phyloP scores from a whole-genome alignment of 169 alveolate species.

The Cystoisospora suis region DNA sequence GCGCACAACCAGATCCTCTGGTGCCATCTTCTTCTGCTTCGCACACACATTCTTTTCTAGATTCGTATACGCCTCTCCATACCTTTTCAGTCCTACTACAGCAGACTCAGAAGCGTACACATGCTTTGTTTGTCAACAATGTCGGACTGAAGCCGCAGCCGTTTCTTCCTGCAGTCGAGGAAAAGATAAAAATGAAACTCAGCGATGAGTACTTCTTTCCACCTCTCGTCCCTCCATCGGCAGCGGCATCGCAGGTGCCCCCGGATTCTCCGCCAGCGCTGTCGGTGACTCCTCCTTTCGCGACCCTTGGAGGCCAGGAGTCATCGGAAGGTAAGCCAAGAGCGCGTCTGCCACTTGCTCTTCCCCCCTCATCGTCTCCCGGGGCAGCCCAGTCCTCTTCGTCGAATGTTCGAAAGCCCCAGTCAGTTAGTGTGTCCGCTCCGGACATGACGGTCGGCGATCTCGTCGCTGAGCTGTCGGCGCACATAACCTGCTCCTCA shows the following conservation, averaged over 20 bases:
- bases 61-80: neutral
- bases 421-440: neutral
- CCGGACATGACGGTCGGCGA: conserved; percentile 22
- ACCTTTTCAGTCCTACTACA: neutral
- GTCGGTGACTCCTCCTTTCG: neutral
- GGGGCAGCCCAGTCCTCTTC: neutral
- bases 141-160: neutral
- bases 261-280: neutral
- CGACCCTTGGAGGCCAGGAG: neutral
- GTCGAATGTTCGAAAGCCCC: too few species aligned
- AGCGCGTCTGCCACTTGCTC: neutral
- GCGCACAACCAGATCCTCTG: neutral
- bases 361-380: neutral
- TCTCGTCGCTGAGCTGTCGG: conserved; percentile 2
- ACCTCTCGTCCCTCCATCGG: neutral
- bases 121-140: neutral
- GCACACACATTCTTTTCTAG: too few species aligned
- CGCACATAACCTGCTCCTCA: neutral
- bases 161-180: neutral
- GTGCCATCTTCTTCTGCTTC: neutral
- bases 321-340: neutral
- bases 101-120: conserved; percentile 19
- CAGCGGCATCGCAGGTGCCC: neutral
- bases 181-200: neutral
- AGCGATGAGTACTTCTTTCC: conserved; percentile 17